Base-by-base conservation (phyloP, 164 flowering plant genomes). In the Cinnamomum micranthum region DNA sequence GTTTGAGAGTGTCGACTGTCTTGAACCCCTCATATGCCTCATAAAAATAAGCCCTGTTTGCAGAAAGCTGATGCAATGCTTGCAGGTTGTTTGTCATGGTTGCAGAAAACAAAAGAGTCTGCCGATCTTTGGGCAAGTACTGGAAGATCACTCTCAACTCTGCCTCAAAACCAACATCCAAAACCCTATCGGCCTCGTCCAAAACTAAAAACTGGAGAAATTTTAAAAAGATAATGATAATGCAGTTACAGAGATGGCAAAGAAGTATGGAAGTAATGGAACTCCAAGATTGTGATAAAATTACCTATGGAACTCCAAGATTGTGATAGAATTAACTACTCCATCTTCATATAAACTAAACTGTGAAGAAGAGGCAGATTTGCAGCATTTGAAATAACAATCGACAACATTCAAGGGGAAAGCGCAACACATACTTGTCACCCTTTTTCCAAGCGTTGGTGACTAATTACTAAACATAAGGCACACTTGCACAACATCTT, bases 151-250 rank as follows among this genome's bases (percentile, higher is more conserved):
- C 94, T 77, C 84, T 83, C 67, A 96, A 71, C 72, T 92, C 99
- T 73, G 87, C 93, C 82, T 96, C 92, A 85, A 93, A 96, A 22
- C 92, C 94, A 76, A 80, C 91, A 86, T 92, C 98, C 82, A 96
- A 77, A 69, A 96, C 92, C 80, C 99, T 88, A 78, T 96, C 99
- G 6, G 98, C 99, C 82, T 96, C 99, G 75, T 96, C 99, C 87
- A 96, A 83, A 65, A 96, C 99, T 65, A 96, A 82, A 75, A 89
- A 96, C 99, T 96, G 82, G 62, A 74, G 24, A 77, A 76, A 74
- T 4, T 41, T 41, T 7, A 7, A 28, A 27, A 73, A 73, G 7
- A 65, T 47, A 73, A 22, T 15, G 15, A 20, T 41, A 64, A 62
- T 15, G 47, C 47, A 28, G 20, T 59, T 31, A 60, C 13, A 20